These are phyloP conservation scores for Globisporangium iwayamae DNA, from an alignment of 352 stramenopile species.

Conservation along the genomic window DNA sequence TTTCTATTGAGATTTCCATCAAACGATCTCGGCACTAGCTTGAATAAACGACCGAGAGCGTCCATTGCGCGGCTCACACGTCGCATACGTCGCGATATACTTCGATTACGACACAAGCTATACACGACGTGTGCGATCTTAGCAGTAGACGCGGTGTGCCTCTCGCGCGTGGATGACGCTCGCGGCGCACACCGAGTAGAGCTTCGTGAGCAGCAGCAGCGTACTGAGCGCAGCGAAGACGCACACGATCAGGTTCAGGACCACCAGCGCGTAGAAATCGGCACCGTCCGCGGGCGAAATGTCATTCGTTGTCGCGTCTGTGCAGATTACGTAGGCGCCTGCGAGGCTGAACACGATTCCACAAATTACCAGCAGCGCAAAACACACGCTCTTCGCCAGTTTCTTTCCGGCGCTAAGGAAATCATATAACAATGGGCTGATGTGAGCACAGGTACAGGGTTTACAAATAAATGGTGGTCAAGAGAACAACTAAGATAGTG, in stretches of 20 bases:
- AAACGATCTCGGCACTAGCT: neutral
- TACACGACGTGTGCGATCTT: neutral
- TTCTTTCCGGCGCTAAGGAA: neutral
- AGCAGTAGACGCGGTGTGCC: neutral
- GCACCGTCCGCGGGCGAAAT: neutral
- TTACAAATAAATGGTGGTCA: neutral
- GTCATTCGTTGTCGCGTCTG: neutral
- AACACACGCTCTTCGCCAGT: neutral
- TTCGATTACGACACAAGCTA: no score
- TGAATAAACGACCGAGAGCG: neutral
- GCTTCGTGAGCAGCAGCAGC: neutral
- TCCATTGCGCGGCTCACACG: no score
- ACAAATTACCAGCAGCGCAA: neutral
- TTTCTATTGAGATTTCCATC: neutral
- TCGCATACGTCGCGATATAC: no score
- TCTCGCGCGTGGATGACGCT: neutral
- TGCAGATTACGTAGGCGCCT: neutral
- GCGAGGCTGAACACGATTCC: neutral
- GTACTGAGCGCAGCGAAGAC: neutral
- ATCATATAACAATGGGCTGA: no score
- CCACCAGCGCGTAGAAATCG: neutral
- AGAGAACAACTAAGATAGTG: neutral
- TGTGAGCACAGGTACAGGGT: no score
- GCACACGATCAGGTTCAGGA: neutral
- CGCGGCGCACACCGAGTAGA: neutral